Evolutionary conservation across 176 grass and related monocot genomes (phyloP).

Genomic region (Canna indica): DNA sequence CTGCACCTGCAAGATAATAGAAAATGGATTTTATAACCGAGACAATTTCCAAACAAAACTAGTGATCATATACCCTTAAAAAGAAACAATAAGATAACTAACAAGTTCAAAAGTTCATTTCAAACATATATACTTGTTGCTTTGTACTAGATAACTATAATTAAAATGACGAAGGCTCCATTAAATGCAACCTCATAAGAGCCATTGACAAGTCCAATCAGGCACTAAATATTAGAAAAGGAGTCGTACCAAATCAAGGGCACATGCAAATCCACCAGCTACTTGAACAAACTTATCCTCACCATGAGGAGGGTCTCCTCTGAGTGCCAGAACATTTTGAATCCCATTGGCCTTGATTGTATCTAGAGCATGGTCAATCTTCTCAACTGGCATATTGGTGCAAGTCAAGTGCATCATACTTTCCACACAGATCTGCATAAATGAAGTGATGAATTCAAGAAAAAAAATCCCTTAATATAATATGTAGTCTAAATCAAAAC

Average conservation of each 20-base stretch:
- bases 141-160: not conserved
- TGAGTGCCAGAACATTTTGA: slow-evolving; percentile 87
- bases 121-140: not conserved
- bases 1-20: slow-evolving; percentile 50
- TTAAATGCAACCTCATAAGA: not conserved
- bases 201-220: not conserved
- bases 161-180: not conserved
- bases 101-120: not conserved
- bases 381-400: slow-evolving; percentile 88
- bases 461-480: not conserved
- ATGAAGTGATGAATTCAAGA: slow-evolving; percentile 1
- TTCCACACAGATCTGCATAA: slow-evolving; percentile 67
- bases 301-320: slow-evolving; percentile 77
- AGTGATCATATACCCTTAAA: not conserved
- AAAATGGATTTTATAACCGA: not conserved
- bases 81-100: not conserved
- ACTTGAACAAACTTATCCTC: slow-evolving; percentile 83
- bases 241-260: slow-evolving; percentile 64
- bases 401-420: slow-evolving; percentile 94
- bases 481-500: not conserved
- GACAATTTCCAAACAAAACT: not conserved
- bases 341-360: slow-evolving; percentile 74
- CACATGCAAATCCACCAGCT: slow-evolving; percentile 74
- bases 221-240: not conserved
- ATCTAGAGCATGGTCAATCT: slow-evolving; percentile 67